Conservation (phyloP, 768 basidiomycete genomes). For the Hygrophorus pudorinus region DNA sequence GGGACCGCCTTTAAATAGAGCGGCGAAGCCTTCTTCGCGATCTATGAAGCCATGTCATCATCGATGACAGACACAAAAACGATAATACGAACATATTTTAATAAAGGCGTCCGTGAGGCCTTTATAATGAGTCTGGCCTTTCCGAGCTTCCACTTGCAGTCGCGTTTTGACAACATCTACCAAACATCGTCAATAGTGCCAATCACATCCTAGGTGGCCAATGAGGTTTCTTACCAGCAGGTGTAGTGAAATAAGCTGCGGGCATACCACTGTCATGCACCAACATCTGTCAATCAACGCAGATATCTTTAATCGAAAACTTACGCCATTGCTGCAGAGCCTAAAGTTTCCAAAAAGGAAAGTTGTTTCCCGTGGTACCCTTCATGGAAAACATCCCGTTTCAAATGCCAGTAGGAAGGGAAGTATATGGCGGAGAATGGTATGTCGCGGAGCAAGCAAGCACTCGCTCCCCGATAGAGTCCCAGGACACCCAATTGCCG, state of each 20-base stretch:
- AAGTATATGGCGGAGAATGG: constrained; percentile 96
- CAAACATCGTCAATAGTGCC: constrained; percentile 1
- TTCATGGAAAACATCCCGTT: constrained; percentile 92
- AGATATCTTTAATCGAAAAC: constrained; percentile 21
- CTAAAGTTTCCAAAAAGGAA: constrained; percentile 81
- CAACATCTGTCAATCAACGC: constrained; percentile 19
- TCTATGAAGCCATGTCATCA: constrained; percentile 33
- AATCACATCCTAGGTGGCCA: not conserved
- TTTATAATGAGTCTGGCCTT: constrained; percentile 87
- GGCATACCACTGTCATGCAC: constrained; percentile 79
- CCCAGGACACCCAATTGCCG: constrained; percentile 88
- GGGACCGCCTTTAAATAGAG: constrained; percentile 86
- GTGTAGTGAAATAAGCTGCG: constrained; percentile 88
- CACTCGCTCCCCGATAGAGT: constrained; percentile 86
- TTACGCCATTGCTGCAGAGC: constrained; percentile 74
- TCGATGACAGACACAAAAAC: not conserved
- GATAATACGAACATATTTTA: constrained; percentile 64
- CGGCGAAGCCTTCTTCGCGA: constrained; percentile 80
- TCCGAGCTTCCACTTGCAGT: constrained; percentile 84
- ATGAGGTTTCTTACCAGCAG: constrained; percentile 50
- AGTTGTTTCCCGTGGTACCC: constrained; percentile 93
- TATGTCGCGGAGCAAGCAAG: constrained; percentile 90
- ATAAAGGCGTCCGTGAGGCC: constrained; percentile 82
- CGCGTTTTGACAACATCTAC: constrained; percentile 96
- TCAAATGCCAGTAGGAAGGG: constrained; percentile 79